phyloP scores from a whole-genome alignment of 495 filamentous ascomycete species.

The Aspergillus nidulans region DNA sequence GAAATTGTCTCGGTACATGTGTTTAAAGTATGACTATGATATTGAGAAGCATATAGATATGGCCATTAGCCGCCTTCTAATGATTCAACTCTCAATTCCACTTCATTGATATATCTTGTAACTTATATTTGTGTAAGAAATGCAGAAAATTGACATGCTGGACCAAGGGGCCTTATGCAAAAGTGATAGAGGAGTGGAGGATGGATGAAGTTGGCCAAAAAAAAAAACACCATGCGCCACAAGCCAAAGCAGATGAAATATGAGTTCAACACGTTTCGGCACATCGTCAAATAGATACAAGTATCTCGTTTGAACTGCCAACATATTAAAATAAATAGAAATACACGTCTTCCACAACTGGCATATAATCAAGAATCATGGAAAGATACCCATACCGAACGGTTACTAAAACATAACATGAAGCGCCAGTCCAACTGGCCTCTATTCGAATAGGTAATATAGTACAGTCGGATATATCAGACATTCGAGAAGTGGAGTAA shows the following conservation, averaged over 20 bases:
- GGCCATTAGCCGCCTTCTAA: background rate
- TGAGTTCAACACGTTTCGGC: background rate
- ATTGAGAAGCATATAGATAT: constrained; percentile 13
- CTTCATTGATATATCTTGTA: background rate
- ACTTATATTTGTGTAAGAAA: background rate
- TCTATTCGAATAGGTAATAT: constrained; percentile 39
- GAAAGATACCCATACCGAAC: constrained; percentile 13
- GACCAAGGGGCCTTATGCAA: constrained; percentile 27
- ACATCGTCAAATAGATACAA: background rate
- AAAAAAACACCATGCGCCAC: constrained; percentile 29
- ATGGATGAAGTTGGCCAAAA: constrained; percentile 9
- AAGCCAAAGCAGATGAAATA: constrained; percentile 20
- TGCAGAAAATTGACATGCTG: constrained; percentile 14
- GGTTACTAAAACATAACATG: constrained; percentile 28
- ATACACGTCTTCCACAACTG: constrained; percentile 13
- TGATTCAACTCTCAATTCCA: background rate
- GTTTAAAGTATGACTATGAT: constrained; percentile 8
- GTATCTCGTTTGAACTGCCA: background rate
- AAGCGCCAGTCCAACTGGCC: constrained; percentile 36
- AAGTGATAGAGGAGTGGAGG: constrained; percentile 28
- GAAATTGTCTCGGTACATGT: background rate
- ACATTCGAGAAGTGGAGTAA: constrained; percentile 25
- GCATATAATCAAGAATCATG: constrained; percentile 18
- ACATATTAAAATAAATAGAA: constrained; percentile 4
- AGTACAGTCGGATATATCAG: constrained; percentile 39